Percentiles rank a stretch among this genome's conserved stretches.
Evolutionary conservation across 257 asterid species (phyloP).

Genomic region (Nicotiana sylvestris): DNA sequence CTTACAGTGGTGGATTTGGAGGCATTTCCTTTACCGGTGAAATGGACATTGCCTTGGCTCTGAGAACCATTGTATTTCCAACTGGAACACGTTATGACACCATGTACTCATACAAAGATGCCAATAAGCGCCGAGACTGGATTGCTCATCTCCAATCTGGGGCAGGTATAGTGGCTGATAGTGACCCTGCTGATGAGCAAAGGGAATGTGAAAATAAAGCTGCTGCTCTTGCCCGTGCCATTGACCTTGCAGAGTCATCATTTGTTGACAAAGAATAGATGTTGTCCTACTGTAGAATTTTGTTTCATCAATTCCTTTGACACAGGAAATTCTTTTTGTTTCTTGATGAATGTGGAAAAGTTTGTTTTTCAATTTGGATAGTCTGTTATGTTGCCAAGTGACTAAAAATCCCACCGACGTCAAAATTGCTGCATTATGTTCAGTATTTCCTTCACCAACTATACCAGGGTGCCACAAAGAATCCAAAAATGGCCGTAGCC

Average conservation of each 20-base stretch:
- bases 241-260: constrained; percentile 97
- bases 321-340: background rate
- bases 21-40: constrained; percentile 90
- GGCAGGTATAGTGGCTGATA: constrained; percentile 94
- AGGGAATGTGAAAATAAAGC: constrained; percentile 93
- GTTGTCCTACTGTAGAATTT: background rate
- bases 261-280: constrained; percentile 51
- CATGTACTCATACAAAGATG: constrained; percentile 70
- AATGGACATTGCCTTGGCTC: constrained; percentile 89
- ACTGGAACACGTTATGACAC: constrained; percentile 64
- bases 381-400: background rate
- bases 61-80: constrained; percentile 90
- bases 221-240: constrained; percentile 95
- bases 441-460: background rate
- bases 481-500: too few relatives aligned
- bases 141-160: constrained; percentile 93
- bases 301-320: background rate
- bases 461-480: too few relatives aligned
- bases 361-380: background rate
- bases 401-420: background rate
- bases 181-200: constrained; percentile 90
- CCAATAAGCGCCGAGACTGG: constrained; percentile 65
- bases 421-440: background rate
- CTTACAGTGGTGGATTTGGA: constrained; percentile 97
- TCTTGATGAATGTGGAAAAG: background rate